Conservation (phyloP, 2,329 filamentous ascomycete species). For the Xylaria sp. region DNA sequence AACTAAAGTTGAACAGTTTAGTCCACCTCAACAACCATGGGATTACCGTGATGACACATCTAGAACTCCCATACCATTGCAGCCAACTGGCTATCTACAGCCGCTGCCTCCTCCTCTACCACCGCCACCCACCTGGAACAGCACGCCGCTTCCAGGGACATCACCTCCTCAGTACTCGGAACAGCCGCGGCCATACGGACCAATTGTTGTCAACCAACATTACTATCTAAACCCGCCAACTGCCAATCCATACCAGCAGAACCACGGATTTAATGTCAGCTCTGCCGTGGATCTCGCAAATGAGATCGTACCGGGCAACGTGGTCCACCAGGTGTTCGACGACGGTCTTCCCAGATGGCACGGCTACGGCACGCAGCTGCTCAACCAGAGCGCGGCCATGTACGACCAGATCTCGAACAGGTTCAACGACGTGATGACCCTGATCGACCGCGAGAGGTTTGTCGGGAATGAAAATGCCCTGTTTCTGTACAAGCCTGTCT, state of each 20-base stretch:
- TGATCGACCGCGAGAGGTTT: conserved; percentile 67
- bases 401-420: conserved; percentile 64
- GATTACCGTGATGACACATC: conserved; percentile 25
- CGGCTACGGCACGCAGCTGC: conserved; percentile 45
- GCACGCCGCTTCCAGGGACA: conserved; percentile 28
- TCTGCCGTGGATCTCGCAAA: conserved; percentile 49
- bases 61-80: conserved; percentile 29
- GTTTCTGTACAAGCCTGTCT: conserved; percentile 42
- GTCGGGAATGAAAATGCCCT: conserved; percentile 59
- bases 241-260: conserved; percentile 21
- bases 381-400: conserved; percentile 50
- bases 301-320: conserved; percentile 42
- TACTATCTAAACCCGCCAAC: conserved; percentile 46
- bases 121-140: conserved; percentile 22
- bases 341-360: conserved; percentile 49
- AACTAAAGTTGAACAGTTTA: conserved; percentile 1
- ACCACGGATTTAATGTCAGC: conserved; percentile 30
- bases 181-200: conserved; percentile 35
- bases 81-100: conserved; percentile 18
- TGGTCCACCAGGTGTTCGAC: conserved; percentile 44
- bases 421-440: conserved; percentile 70
- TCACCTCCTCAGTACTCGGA: conserved; percentile 33
- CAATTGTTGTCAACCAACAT: conserved; percentile 56
- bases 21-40: conserved; percentile 15
- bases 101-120: conserved; percentile 16